Evolutionary conservation across 140 eudicot species (phyloP).

Genomic region (Senecio squalidus): DNA sequence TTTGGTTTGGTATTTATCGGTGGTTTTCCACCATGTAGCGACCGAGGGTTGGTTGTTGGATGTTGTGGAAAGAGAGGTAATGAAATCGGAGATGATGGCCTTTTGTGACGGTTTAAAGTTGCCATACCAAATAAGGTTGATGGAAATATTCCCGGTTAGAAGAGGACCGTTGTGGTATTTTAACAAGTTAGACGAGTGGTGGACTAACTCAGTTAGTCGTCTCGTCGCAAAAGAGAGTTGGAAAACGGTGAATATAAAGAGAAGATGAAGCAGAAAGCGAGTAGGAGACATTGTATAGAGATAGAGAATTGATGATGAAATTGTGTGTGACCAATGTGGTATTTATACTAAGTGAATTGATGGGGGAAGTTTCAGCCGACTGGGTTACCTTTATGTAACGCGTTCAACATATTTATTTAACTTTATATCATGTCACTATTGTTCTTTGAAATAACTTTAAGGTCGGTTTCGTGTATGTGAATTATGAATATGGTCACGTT

Average conservation of each 20-base stretch:
- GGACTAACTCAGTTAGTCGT: slow-evolving; percentile 16
- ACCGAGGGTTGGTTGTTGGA: slow-evolving; percentile 43
- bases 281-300: slow-evolving; percentile 3
- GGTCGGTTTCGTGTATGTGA: too few relatives aligned
- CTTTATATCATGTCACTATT: too few relatives aligned
- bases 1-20: slow-evolving; percentile 48
- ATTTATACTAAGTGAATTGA: slow-evolving; percentile 9
- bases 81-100: slow-evolving; percentile 53
- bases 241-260: slow-evolving; percentile 15
- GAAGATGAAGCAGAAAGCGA: background rate
- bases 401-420: too few relatives aligned
- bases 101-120: slow-evolving; percentile 50
- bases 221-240: slow-evolving; percentile 22
- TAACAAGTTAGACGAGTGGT: slow-evolving; percentile 11
- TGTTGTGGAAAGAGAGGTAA: slow-evolving; percentile 39
- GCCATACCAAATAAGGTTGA: slow-evolving; percentile 64
- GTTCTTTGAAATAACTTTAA: too few relatives aligned
- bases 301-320: slow-evolving; percentile 12
- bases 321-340: slow-evolving; percentile 11
- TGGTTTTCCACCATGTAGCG: slow-evolving; percentile 60
- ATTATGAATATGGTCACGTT: too few relatives aligned
- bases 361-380: background rate
- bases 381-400: too few relatives aligned
- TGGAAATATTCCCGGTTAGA: slow-evolving; percentile 42
- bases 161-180: slow-evolving; percentile 60